Evolutionary conservation across 257 asterid genomes (phyloP).

Genomic region (Lavandula angustifolia): DNA sequence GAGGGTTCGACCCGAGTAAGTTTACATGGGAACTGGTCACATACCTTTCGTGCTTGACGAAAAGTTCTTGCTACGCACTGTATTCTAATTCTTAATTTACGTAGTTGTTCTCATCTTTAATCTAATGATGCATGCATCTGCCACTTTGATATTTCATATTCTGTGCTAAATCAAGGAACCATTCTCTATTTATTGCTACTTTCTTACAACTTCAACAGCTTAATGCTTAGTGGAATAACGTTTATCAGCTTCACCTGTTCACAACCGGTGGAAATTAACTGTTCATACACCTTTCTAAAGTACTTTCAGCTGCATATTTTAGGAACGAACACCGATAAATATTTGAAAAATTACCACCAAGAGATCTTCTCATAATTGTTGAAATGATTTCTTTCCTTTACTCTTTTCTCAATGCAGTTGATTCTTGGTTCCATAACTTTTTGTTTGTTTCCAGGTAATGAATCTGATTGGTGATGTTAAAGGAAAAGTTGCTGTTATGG

Average conservation of each 20-base stretch:
- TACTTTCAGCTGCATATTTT: slow-evolving; percentile 11
- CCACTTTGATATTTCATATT: slow-evolving; percentile 6
- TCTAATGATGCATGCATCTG: slow-evolving; percentile 1
- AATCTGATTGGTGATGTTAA: slow-evolving; percentile 90
- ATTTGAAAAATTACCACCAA: background rate
- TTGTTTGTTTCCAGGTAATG: slow-evolving; percentile 63
- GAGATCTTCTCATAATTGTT: background rate
- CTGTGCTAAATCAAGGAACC: background rate
- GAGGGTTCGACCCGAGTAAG: background rate
- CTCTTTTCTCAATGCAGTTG: slow-evolving; percentile 3
- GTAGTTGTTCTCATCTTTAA: background rate
- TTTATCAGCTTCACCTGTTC: background rate
- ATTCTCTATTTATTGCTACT: background rate
- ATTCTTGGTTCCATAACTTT: slow-evolving; percentile 13
- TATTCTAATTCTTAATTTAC: too few species aligned
- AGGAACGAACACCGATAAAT: background rate
- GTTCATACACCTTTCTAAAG: background rate
- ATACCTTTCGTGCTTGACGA: background rate
- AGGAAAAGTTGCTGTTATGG: slow-evolving; percentile 96
- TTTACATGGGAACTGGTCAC: slow-evolving; percentile 1
- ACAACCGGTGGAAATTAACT: background rate
- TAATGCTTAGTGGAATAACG: background rate
- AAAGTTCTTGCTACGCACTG: background rate
- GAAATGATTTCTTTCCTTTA: slow-evolving; percentile 10
- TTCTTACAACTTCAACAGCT: background rate